Conservation (phyloP, 169 alveolate species). For the Toxoplasma gondii region DNA sequence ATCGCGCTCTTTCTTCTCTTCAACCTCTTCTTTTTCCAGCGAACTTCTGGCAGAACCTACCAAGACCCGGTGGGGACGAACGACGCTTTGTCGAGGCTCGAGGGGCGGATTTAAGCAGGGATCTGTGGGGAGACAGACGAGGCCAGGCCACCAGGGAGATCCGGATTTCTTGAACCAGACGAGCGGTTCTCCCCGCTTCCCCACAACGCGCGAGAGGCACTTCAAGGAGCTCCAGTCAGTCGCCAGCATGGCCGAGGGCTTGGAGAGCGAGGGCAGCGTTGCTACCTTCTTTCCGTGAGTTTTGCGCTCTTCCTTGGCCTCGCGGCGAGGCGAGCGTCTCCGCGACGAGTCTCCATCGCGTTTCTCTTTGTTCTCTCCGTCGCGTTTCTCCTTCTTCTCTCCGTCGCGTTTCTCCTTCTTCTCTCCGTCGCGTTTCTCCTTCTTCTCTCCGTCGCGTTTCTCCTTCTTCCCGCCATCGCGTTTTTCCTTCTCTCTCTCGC, state of each 20-base stretch:
- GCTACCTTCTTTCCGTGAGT: background rate
- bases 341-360: background rate
- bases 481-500: background rate
- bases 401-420: background rate
- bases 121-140: conserved; percentile 21
- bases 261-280: background rate
- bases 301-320: background rate
- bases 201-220: conserved; percentile 31
- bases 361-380: background rate
- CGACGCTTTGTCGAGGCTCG: background rate
- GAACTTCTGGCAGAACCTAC: background rate
- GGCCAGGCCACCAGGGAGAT: conserved; percentile 47
- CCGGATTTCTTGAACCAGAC: conserved; percentile 37
- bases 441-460: too few species aligned
- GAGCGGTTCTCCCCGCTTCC: conserved; percentile 25
- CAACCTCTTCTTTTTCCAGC: too few species aligned
- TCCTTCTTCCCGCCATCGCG: background rate
- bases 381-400: background rate
- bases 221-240: background rate
- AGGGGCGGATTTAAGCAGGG: conserved; percentile 31
- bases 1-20: too few species aligned
- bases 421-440: too few species aligned
- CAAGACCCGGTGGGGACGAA: background rate
- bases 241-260: background rate
- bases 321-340: background rate